Percentiles rank a stretch among this genome's conserved stretches.
Evolutionary conservation across 2,329 filamentous ascomycete species (phyloP).

Genomic region (Fusarium pininemorale): DNA sequence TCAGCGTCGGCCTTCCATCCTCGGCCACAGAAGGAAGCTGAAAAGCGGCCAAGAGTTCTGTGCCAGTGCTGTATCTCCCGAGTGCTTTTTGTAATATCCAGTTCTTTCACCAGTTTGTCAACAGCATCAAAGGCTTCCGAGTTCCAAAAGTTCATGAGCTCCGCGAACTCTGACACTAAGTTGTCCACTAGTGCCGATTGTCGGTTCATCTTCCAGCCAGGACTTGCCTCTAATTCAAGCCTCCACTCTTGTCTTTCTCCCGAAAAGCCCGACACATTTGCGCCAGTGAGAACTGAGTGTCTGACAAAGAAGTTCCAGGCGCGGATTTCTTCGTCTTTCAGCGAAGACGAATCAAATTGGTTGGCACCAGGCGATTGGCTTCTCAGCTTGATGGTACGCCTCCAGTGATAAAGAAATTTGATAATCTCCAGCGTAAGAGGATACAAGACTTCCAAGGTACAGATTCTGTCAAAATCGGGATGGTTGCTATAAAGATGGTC

Average conservation of each 20-base stretch:
- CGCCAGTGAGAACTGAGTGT: neutral
- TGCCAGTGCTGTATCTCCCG: neutral
- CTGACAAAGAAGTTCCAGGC: neutral
- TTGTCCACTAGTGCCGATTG: conserved; percentile 1
- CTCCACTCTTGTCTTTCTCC: neutral
- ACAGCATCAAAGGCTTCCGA: neutral
- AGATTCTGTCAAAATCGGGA: neutral
- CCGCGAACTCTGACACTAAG: neutral
- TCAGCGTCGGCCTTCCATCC: neutral
- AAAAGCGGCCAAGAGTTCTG: neutral
- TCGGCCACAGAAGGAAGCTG: neutral
- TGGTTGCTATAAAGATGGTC: neutral
- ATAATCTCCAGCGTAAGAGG: neutral
- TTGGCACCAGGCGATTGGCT: neutral
- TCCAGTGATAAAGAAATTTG: conserved; percentile 16
- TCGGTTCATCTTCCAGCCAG: neutral
- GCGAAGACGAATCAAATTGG: neutral
- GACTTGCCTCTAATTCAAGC: neutral
- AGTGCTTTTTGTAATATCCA: neutral
- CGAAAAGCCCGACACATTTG: neutral
- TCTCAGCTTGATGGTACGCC: neutral
- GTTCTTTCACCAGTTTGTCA: neutral
- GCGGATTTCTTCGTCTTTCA: neutral
- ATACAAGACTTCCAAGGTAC: neutral
- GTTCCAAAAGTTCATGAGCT: neutral